phyloP scores from a whole-genome alignment of 192 early-diverging fungal species.

The Jimgerdemannia lactiflua region DNA sequence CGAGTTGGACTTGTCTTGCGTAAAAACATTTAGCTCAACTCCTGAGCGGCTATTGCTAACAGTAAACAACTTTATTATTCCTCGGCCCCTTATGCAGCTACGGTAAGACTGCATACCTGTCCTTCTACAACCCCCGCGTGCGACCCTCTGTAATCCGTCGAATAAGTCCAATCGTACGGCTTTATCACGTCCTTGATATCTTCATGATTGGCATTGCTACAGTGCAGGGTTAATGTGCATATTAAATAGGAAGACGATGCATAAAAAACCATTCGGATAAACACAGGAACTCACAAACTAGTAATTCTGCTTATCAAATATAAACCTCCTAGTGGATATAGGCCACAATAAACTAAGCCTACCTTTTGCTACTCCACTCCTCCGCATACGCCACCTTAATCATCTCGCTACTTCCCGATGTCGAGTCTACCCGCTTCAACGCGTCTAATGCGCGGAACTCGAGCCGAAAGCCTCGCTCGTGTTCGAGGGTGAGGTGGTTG shows the following conservation, averaged over 20 bases:
- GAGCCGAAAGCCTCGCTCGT: conserved; percentile 52
- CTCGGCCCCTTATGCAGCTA: too few species aligned
- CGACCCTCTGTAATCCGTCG: conserved; percentile 78
- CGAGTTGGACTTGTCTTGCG: too few species aligned
- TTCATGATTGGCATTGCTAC: conserved; percentile 38
- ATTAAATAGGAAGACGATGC: too few species aligned
- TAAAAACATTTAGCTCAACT: too few species aligned
- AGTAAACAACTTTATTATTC: too few species aligned
- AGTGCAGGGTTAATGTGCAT: not conserved
- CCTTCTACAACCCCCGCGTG: not conserved
- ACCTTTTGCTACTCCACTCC: conserved; percentile 85
- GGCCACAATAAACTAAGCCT: not conserved
- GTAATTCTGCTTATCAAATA: too few species aligned
- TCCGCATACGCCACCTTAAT: conserved; percentile 85
- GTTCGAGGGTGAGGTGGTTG: conserved; percentile 66
- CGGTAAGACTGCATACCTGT: not conserved
- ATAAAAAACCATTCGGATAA: too few species aligned
- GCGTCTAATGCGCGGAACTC: conserved; percentile 73
- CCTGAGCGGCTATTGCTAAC: too few species aligned
- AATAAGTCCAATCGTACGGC: conserved; percentile 98
- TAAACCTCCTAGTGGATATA: too few species aligned
- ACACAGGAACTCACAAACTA: too few species aligned
- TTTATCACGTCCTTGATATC: conserved; percentile 82
- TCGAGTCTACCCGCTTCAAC: conserved; percentile 66
- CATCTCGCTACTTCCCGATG: conserved; percentile 58